These are phyloP conservation scores for Galeopsis tetrahit DNA, from an alignment of 257 asterid species.

Conservation along the genomic window DNA sequence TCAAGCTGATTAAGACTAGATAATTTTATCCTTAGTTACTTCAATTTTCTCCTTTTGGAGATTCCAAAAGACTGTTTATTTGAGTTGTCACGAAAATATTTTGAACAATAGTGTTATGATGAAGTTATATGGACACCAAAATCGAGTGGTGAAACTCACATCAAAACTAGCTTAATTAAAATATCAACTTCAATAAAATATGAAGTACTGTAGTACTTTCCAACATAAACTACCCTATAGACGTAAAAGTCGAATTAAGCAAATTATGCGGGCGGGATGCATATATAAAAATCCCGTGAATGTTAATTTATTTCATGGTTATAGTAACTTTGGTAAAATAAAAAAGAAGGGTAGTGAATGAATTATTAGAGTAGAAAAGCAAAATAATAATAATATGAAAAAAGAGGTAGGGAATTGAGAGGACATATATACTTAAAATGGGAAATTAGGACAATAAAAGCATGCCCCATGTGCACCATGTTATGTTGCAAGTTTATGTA, in stretches of 20 bases:
- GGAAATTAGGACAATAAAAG: conserved; percentile 42
- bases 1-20: conserved; percentile 28
- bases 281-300: background rate
- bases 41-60: conserved; percentile 10
- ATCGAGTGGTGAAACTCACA: too few relatives aligned
- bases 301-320: background rate
- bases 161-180: too few relatives aligned
- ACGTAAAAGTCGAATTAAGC: too few relatives aligned
- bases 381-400: conserved; percentile 1
- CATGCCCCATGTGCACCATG: conserved; percentile 53
- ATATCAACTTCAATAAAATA: too few relatives aligned
- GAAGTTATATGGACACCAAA: too few relatives aligned
- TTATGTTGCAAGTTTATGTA: conserved; percentile 28
- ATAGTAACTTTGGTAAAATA: background rate
- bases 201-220: too few relatives aligned
- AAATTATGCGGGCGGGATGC: too few relatives aligned
- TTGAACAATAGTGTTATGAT: too few relatives aligned
- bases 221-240: too few relatives aligned
- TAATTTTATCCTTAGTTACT: conserved; percentile 6
- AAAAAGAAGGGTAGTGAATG: conserved; percentile 9
- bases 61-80: conserved; percentile 1
- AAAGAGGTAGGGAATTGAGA: conserved; percentile 6
- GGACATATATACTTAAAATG: conserved; percentile 32
- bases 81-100: background rate
- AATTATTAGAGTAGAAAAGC: conserved; percentile 23